phyloP scores from a whole-genome alignment of 2,329 filamentous ascomycete species.

The Scytalidium sp. region DNA sequence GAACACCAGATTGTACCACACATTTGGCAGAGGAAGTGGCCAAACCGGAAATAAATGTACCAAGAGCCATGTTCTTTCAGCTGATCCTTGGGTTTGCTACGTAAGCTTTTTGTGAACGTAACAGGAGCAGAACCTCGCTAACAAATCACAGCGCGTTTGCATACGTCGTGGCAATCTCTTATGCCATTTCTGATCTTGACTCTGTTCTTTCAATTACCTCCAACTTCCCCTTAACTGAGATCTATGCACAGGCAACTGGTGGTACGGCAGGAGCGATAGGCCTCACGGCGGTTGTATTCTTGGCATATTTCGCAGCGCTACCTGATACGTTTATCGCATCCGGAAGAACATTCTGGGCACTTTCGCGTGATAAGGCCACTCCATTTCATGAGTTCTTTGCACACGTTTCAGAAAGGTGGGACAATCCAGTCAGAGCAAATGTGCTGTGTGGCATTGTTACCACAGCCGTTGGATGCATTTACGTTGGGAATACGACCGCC shows the following conservation, averaged over 20 bases:
- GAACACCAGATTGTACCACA: slow-evolving; percentile 61
- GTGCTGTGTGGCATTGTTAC: slow-evolving; percentile 43
- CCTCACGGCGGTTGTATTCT: slow-evolving; percentile 49
- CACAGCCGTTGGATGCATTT: slow-evolving; percentile 43
- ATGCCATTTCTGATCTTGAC: slow-evolving; percentile 53
- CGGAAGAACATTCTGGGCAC: slow-evolving; percentile 57
- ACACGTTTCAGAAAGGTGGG: slow-evolving; percentile 36
- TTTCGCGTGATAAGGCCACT: slow-evolving; percentile 51
- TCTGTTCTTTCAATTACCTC: slow-evolving; percentile 47
- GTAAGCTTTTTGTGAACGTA: too few relatives aligned
- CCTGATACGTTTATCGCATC: too few relatives aligned
- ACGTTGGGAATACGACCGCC: slow-evolving; percentile 48
- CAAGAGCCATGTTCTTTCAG: slow-evolving; percentile 50
- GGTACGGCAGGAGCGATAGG: slow-evolving; percentile 47
- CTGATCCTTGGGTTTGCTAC: slow-evolving; percentile 49
- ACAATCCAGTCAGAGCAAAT: slow-evolving; percentile 49
- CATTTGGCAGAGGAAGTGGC: slow-evolving; percentile 66
- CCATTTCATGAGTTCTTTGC: slow-evolving; percentile 45
- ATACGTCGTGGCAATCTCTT: slow-evolving; percentile 53
- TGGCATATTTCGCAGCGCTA: slow-evolving; percentile 19
- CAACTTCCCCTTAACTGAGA: slow-evolving; percentile 61
- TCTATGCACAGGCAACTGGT: slow-evolving; percentile 59
- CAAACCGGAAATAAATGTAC: slow-evolving; percentile 40
- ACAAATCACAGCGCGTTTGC: slow-evolving; percentile 34
- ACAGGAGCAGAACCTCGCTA: too few relatives aligned